phyloP scores from a whole-genome alignment of 225 moss, liverwort and hornwort genomes.

The Anthoceros angustus region DNA sequence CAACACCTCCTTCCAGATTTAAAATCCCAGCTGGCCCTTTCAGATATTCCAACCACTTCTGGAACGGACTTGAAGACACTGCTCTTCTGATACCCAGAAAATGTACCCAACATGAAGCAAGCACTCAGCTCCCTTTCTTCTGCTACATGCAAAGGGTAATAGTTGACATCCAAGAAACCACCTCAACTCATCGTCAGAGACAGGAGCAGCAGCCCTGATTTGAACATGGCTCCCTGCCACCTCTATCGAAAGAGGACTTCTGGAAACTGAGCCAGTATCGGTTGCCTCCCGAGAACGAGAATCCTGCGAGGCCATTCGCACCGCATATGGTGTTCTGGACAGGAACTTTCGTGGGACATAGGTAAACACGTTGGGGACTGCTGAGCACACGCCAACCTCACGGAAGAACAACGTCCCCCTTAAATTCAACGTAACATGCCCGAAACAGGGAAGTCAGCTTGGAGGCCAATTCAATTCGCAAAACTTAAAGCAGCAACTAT shows the following conservation, averaged over 20 bases:
- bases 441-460: too few relatives aligned
- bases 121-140: not conserved
- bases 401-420: too few relatives aligned
- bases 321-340: not conserved
- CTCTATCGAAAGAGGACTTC: not conserved
- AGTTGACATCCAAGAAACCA: not conserved
- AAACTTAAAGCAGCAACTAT: too few relatives aligned
- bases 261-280: not conserved
- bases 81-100: constrained; percentile 30
- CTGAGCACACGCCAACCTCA: too few relatives aligned
- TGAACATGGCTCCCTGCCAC: not conserved
- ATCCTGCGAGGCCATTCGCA: not conserved
- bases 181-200: not conserved
- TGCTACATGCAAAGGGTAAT: not conserved
- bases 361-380: too few relatives aligned
- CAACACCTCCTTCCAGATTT: constrained; percentile 47
- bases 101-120: not conserved
- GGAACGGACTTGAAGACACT: constrained; percentile 45
- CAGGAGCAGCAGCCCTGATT: not conserved
- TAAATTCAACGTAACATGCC: too few relatives aligned
- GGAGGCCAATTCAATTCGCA: too few relatives aligned
- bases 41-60: constrained; percentile 58
- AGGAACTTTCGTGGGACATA: too few relatives aligned
- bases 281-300: not conserved
- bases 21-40: constrained; percentile 59